phyloP scores from a whole-genome alignment of 495 filamentous ascomycete genomes.

The Emericellopsis terricola region DNA sequence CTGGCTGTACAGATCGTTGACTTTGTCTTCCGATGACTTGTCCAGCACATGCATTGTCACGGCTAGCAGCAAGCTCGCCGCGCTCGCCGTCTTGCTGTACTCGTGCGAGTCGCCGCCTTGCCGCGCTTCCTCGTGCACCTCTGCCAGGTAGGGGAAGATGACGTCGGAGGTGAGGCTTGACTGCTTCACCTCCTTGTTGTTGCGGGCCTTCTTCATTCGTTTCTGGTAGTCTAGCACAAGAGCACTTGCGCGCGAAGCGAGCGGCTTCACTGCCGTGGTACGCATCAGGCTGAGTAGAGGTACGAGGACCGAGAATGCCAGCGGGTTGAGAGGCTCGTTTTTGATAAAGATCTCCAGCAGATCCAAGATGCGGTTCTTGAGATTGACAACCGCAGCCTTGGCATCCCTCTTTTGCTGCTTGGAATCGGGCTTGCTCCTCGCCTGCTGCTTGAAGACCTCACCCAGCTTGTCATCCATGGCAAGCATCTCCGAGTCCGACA shows the following conservation, averaged over 20 bases:
- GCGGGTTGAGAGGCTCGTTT: constrained; percentile 46
- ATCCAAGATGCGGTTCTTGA: constrained; percentile 87
- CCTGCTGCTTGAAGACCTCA: constrained; percentile 63
- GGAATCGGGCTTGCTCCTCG: constrained; percentile 31
- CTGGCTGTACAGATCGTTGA: constrained; percentile 23
- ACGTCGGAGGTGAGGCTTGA: constrained; percentile 21
- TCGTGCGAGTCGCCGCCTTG: constrained; percentile 34
- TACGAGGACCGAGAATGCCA: constrained; percentile 43
- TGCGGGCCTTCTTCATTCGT: constrained; percentile 38
- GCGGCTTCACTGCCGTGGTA: constrained; percentile 45
- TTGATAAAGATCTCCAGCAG: constrained; percentile 74
- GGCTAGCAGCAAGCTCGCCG: constrained; percentile 28
- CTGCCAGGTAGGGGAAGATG: constrained; percentile 38
- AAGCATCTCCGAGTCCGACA: constrained; percentile 95
- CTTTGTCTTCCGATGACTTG: constrained; percentile 11
- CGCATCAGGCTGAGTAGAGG: constrained; percentile 32
- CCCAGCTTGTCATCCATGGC: constrained; percentile 63
- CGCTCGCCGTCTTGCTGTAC: constrained; percentile 29
- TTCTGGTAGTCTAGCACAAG: constrained; percentile 57
- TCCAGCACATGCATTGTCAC: constrained; percentile 18
- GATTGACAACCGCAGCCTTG: constrained; percentile 77
- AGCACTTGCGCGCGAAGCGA: constrained; percentile 51
- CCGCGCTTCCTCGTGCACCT: constrained; percentile 54
- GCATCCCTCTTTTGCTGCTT: constrained; percentile 73
- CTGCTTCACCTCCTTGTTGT: constrained; percentile 6